phyloP scores from a whole-genome alignment of 108 stramenopile genomes.

The Parietichytrium sp. region DNA sequence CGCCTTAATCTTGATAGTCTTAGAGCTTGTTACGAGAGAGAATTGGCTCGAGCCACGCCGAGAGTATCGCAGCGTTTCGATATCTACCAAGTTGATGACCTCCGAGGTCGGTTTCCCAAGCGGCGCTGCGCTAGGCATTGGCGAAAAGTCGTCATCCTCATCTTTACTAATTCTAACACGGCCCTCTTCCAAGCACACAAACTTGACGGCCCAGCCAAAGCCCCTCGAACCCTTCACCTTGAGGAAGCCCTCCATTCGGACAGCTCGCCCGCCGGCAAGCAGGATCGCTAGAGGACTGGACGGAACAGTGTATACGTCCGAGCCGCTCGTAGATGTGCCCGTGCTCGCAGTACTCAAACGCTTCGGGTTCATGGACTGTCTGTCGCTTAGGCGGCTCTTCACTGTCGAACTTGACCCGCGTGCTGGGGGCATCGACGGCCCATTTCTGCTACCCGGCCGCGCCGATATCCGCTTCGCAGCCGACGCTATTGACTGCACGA shows the following conservation, averaged over 20 bases:
- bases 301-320: no score
- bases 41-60: background rate
- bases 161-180: background rate
- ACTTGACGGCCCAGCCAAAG: background rate
- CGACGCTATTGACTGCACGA: no score
- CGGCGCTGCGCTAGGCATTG: background rate
- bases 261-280: conserved; percentile 1
- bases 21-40: background rate
- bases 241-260: conserved; percentile 36
- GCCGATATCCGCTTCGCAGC: no score
- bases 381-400: no score
- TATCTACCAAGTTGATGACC: background rate
- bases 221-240: background rate
- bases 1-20: background rate
- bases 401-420: no score
- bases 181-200: conserved; percentile 21
- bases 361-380: no score
- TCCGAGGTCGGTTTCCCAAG: background rate
- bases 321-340: no score
- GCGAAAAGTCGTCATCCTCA: background rate
- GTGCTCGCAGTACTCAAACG: no score
- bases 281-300: background rate
- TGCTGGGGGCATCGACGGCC: no score
- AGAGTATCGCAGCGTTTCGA: background rate
- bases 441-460: no score